Evolutionary conservation across 2,329 filamentous ascomycete species (phyloP).

Genomic region (Fusarium pseudograminearum): DNA sequence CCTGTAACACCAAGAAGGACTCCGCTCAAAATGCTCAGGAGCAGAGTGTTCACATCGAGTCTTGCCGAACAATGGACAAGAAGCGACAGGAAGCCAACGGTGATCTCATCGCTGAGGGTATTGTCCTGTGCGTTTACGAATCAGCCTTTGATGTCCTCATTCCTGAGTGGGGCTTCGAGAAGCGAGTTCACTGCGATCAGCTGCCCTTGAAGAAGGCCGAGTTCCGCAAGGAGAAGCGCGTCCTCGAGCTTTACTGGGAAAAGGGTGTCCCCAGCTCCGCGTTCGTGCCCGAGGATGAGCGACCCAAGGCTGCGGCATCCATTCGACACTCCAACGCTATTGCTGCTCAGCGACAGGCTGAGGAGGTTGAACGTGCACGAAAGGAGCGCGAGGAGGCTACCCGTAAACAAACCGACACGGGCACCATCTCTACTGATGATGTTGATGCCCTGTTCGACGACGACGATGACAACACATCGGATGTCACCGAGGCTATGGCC

Average conservation of each 20-base stretch:
- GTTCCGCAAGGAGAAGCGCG: constrained; percentile 94
- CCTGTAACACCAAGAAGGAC: constrained; percentile 99
- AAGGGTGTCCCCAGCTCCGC: constrained; percentile 97
- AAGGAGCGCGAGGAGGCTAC: constrained; percentile 92
- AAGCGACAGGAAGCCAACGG: constrained; percentile 86
- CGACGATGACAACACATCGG: constrained; percentile 87
- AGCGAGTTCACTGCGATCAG: constrained; percentile 98
- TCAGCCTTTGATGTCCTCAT: constrained; percentile 98
- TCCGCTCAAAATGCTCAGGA: constrained; percentile 97
- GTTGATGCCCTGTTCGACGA: constrained; percentile 97
- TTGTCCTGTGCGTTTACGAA: constrained; percentile 97
- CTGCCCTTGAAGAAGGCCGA: constrained; percentile 99
- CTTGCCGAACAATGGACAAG: constrained; percentile 95
- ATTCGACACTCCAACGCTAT: constrained; percentile 80
- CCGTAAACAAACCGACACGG: constrained; percentile 93
- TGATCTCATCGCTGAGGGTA: constrained; percentile 93
- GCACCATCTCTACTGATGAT: constrained; percentile 92
- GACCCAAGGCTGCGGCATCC: constrained; percentile 83
- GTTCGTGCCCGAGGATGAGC: constrained; percentile 96
- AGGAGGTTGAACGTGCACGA: constrained; percentile 82
- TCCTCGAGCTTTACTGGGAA: constrained; percentile 99
- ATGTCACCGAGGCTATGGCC: constrained; percentile 90
- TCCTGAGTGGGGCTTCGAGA: constrained; percentile 98
- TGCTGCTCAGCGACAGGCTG: constrained; percentile 81
- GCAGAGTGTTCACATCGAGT: constrained; percentile 98